These are phyloP conservation scores for Helicocarpus griseus DNA, from an alignment of 2,329 filamentous ascomycete genomes.

Conservation along the genomic window DNA sequence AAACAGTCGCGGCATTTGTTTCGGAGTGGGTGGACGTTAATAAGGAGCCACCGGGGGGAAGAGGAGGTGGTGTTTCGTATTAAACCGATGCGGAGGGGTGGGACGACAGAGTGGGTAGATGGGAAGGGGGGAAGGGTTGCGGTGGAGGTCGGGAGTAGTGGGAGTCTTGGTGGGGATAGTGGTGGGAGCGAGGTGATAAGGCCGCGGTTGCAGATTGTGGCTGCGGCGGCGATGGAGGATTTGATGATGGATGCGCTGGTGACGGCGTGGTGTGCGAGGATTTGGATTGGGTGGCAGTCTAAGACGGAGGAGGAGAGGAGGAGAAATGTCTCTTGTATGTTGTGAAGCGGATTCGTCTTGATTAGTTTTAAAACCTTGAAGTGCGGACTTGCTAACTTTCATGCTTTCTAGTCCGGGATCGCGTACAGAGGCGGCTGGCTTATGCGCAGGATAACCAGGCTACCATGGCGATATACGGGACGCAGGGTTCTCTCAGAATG, in stretches of 20 bases:
- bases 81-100: slow-evolving; percentile 8
- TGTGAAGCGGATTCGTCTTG: neutral
- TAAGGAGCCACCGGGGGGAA: too few species aligned
- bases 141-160: slow-evolving; percentile 8
- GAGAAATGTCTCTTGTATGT: slow-evolving; percentile 1
- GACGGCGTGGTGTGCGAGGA: slow-evolving; percentile 13
- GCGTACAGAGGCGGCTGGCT: neutral
- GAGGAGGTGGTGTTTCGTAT: slow-evolving; percentile 10
- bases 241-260: slow-evolving; percentile 11
- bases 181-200: neutral
- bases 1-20: slow-evolving; percentile 6
- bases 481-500: neutral
- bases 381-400: neutral
- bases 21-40: slow-evolving; percentile 10
- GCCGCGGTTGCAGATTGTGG: slow-evolving; percentile 11
- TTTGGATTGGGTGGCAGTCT: slow-evolving; percentile 10
- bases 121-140: slow-evolving; percentile 8
- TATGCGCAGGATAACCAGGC: neutral
- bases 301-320: slow-evolving; percentile 4
- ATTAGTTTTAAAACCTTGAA: neutral
- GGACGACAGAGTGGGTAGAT: slow-evolving; percentile 11
- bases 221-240: slow-evolving; percentile 8
- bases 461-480: neutral
- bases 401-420: neutral
- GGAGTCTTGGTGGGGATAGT: neutral